Percentiles rank a stretch among this genome's conserved stretches.
Conservation (phyloP, 148 eudicot genomes). For the Arctostaphylos glauca region DNA sequence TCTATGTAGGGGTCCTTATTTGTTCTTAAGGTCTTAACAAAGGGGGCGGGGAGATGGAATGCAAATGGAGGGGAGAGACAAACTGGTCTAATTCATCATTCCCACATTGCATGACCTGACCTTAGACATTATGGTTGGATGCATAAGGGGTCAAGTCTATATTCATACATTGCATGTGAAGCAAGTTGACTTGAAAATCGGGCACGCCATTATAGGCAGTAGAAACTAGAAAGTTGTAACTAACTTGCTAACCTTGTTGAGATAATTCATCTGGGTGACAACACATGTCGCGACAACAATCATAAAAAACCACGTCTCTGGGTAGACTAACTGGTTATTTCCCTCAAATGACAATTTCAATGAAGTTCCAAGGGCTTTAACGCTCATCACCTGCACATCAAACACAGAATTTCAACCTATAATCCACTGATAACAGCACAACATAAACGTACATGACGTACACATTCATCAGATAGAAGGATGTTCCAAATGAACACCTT, state of each 20-base stretch:
- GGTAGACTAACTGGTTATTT: slow-evolving; percentile 56
- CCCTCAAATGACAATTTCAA: slow-evolving; percentile 66
- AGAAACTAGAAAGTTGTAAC: slow-evolving; percentile 16
- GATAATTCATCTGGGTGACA: slow-evolving; percentile 65
- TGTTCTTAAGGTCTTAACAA: neutral
- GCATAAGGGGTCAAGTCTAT: neutral
- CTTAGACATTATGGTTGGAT: neutral
- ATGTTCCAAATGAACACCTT: neutral
- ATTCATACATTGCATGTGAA: neutral
- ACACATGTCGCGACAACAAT: slow-evolving; percentile 52
- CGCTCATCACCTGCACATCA: slow-evolving; percentile 64
- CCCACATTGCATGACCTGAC: neutral
- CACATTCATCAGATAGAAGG: neutral
- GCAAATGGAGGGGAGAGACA: too few relatives aligned
- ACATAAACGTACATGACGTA: neutral
- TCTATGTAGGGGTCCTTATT: too few relatives aligned
- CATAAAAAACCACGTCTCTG: slow-evolving; percentile 67
- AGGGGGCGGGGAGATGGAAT: neutral
- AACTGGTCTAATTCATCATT: too few relatives aligned
- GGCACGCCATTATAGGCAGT: too few relatives aligned
- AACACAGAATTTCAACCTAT: neutral
- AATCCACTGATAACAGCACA: neutral
- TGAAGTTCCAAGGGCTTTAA: slow-evolving; percentile 73
- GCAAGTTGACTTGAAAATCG: neutral
- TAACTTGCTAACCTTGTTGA: slow-evolving; percentile 62